Conservation (phyloP, 2,329 filamentous ascomycete species). For the Sphaerostilbella broomeana region DNA sequence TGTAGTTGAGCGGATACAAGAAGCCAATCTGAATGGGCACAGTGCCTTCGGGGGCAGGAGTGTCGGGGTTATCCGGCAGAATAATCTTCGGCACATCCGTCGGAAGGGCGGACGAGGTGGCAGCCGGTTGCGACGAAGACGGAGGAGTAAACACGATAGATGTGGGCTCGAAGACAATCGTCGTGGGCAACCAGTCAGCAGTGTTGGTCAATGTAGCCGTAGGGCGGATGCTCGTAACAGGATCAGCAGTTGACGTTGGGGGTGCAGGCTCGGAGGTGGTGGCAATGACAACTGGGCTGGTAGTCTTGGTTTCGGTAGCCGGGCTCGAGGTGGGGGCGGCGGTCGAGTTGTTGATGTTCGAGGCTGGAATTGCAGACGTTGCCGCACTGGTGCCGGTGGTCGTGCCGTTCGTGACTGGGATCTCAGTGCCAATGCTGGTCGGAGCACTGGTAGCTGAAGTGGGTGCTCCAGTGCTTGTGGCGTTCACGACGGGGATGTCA, state of each 20-base stretch:
- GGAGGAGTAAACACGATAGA: slow-evolving; percentile 28
- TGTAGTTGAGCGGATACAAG: slow-evolving; percentile 71
- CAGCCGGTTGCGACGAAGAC: slow-evolving; percentile 31
- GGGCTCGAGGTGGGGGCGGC: background rate
- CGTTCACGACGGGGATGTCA: slow-evolving; percentile 4
- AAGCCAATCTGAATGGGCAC: slow-evolving; percentile 81
- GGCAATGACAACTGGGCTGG: background rate
- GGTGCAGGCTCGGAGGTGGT: slow-evolving; percentile 6
- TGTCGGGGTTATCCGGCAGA: slow-evolving; percentile 55
- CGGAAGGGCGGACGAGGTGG: slow-evolving; percentile 50
- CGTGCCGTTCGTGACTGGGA: slow-evolving; percentile 1
- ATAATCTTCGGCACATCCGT: slow-evolving; percentile 68
- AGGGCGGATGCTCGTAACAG: slow-evolving; percentile 35
- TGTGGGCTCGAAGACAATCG: slow-evolving; percentile 50
- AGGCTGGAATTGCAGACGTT: background rate
- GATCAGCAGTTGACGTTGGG: slow-evolving; percentile 11
- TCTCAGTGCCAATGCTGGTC: background rate
- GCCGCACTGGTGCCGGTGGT: background rate
- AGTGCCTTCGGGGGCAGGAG: slow-evolving; percentile 52
- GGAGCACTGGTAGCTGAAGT: slow-evolving; percentile 4
- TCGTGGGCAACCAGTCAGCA: slow-evolving; percentile 49
- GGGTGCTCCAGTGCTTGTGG: slow-evolving; percentile 8
- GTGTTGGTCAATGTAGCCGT: slow-evolving; percentile 39
- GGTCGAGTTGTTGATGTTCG: too few species aligned
- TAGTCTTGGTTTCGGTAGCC: slow-evolving; percentile 5